Conservation (phyloP, 805 yeast genomes). For the Lachancea mirantina region DNA sequence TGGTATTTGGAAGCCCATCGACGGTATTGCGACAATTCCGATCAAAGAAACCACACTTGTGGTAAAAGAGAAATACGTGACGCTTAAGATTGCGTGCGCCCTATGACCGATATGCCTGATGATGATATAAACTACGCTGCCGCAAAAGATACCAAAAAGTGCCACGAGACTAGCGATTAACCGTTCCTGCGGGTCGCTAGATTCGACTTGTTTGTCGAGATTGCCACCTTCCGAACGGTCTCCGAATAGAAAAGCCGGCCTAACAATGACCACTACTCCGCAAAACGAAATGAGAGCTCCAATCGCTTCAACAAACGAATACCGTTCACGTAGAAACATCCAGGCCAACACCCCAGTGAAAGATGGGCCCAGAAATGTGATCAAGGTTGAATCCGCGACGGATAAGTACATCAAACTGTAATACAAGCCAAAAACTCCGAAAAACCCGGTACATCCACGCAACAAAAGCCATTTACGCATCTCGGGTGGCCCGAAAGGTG, state of each 20-base stretch:
- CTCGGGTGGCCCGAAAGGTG: constrained; percentile 63
- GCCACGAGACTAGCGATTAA: constrained; percentile 59
- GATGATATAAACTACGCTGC: constrained; percentile 59
- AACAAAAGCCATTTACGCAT: constrained; percentile 45
- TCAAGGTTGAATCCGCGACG: constrained; percentile 73
- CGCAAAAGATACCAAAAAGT: constrained; percentile 61
- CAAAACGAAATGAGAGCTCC: constrained; percentile 62
- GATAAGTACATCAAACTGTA: constrained; percentile 66
- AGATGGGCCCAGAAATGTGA: constrained; percentile 72
- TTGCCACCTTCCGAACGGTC: constrained; percentile 16
- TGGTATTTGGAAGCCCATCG: constrained; percentile 54
- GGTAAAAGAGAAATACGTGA: constrained; percentile 63
- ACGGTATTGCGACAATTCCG: constrained; percentile 50
- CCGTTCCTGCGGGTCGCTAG: constrained; percentile 47
- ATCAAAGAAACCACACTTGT: constrained; percentile 48
- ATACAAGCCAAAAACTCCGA: constrained; percentile 77
- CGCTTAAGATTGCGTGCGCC: constrained; percentile 77
- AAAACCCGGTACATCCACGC: constrained; percentile 68
- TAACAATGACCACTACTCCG: constrained; percentile 77
- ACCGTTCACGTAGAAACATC: constrained; percentile 55
- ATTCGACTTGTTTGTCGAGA: constrained; percentile 35
- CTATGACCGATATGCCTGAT: constrained; percentile 68
- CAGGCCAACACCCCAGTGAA: constrained; percentile 71
- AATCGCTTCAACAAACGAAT: constrained; percentile 56
- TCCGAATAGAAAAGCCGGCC: constrained; percentile 70